Conservation (phyloP, 805 yeast species). For the Cephaloascus fragrans region DNA sequence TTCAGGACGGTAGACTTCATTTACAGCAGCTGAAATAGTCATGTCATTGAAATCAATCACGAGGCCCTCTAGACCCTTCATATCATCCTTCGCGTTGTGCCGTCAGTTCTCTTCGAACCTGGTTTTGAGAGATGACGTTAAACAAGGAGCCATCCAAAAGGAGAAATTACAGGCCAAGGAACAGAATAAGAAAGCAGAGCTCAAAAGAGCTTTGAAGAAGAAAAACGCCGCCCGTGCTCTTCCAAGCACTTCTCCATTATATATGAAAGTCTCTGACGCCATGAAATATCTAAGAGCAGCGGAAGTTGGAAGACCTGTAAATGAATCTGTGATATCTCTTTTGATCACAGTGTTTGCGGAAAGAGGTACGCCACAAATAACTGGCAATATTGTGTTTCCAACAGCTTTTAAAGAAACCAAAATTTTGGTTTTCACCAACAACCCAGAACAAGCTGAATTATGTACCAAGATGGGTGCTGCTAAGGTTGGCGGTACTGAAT, state of each 20-base stretch:
- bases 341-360: conserved; percentile 61
- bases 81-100: background rate
- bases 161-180: background rate
- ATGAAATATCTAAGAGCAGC: conserved; percentile 75
- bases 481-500: conserved; percentile 62
- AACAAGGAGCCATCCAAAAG: background rate
- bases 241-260: conserved; percentile 45
- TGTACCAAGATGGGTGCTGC: conserved; percentile 54
- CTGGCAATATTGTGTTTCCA: conserved; percentile 67
- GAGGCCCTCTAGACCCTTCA: background rate
- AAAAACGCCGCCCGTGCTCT: conserved; percentile 10
- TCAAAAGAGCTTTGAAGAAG: background rate
- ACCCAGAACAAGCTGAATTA: conserved; percentile 38
- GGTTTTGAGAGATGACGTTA: background rate
- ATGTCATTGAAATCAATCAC: background rate
- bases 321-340: conserved; percentile 56
- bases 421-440: conserved; percentile 59
- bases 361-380: conserved; percentile 66
- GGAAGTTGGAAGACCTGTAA: conserved; percentile 75
- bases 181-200: background rate
- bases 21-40: no score
- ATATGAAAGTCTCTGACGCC: conserved; percentile 65
- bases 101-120: background rate
- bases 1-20: no score
- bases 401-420: conserved; percentile 57